Percentiles rank a stretch among this genome's conserved stretches.
Evolutionary conservation across 1,284 basidiomycete species (phyloP).

Genomic region (Cryptococcus sp.): DNA sequence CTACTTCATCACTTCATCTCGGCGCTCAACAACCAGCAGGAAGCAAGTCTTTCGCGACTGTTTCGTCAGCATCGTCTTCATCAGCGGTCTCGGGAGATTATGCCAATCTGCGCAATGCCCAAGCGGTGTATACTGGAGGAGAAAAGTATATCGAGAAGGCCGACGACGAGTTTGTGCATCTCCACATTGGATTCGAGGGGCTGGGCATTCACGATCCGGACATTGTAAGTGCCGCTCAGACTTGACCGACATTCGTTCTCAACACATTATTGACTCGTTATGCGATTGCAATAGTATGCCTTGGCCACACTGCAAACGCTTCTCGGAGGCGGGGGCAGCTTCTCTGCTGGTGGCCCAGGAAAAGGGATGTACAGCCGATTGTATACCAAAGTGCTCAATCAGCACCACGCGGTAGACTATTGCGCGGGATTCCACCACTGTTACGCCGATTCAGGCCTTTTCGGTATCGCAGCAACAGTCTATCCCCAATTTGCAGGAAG

Average conservation of each 20-base stretch:
- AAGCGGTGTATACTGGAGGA: slow-evolving; percentile 83
- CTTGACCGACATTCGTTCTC: background rate
- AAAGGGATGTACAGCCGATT: slow-evolving; percentile 99
- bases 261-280: too few relatives aligned
- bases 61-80: slow-evolving; percentile 23
- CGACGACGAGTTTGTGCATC: slow-evolving; percentile 81
- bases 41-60: slow-evolving; percentile 44
- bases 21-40: slow-evolving; percentile 56
- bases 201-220: slow-evolving; percentile 90
- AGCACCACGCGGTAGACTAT: slow-evolving; percentile 90
- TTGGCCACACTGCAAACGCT: slow-evolving; percentile 94
- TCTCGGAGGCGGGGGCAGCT: slow-evolving; percentile 91
- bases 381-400: slow-evolving; percentile 96
- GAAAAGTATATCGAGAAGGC: slow-evolving; percentile 64
- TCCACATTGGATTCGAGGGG: slow-evolving; percentile 92
- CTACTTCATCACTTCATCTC: slow-evolving; percentile 30
- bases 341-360: slow-evolving; percentile 95
- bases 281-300: slow-evolving; percentile 60
- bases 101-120: slow-evolving; percentile 52
- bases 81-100: slow-evolving; percentile 40
- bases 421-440: slow-evolving; percentile 99
- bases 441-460: slow-evolving; percentile 91
- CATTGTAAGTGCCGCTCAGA: slow-evolving; percentile 56
- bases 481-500: slow-evolving; percentile 65
- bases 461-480: slow-evolving; percentile 91